phyloP scores from a whole-genome alignment of 176 grass and related monocot species.

The Zoysia pacifica region DNA sequence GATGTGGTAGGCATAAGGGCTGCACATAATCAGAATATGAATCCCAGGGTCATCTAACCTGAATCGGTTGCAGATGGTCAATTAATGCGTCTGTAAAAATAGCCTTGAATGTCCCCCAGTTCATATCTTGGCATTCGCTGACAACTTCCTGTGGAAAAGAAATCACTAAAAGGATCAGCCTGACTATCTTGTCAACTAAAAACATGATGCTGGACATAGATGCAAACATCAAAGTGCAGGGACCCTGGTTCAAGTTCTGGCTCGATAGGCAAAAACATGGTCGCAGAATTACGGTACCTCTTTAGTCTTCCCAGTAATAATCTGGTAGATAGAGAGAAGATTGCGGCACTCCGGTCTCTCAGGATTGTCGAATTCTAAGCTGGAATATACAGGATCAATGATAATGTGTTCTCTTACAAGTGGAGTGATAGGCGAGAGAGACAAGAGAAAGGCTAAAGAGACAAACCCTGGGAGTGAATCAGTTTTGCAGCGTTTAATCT shows the following conservation, averaged over 20 bases:
- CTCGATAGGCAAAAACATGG: background rate
- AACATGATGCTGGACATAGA: slow-evolving; percentile 18
- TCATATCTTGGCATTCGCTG: slow-evolving; percentile 85
- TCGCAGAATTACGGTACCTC: slow-evolving; percentile 53
- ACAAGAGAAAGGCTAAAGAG: slow-evolving; percentile 18
- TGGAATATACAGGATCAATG: slow-evolving; percentile 22
- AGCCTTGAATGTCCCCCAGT: slow-evolving; percentile 90
- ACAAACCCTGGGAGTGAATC: slow-evolving; percentile 74
- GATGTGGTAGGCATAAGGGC: background rate
- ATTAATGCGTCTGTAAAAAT: slow-evolving; percentile 79
- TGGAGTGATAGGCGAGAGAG: background rate
- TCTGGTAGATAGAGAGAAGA: slow-evolving; percentile 90
- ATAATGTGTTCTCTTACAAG: slow-evolving; percentile 14
- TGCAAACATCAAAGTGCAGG: slow-evolving; percentile 19
- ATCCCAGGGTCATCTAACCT: slow-evolving; percentile 43
- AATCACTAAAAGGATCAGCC: slow-evolving; percentile 18
- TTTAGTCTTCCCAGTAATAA: slow-evolving; percentile 86
- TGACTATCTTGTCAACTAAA: slow-evolving; percentile 9
- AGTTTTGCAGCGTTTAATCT: slow-evolving; percentile 98
- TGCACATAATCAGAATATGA: slow-evolving; percentile 4
- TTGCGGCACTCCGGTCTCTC: slow-evolving; percentile 97
- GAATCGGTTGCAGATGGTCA: slow-evolving; percentile 91
- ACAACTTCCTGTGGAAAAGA: slow-evolving; percentile 71
- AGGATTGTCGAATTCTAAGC: slow-evolving; percentile 86
- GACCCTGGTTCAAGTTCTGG: slow-evolving; percentile 15